These are phyloP conservation scores for Apium graveolens DNA, from an alignment of 129 eudicot species.

Conservation along the genomic window DNA sequence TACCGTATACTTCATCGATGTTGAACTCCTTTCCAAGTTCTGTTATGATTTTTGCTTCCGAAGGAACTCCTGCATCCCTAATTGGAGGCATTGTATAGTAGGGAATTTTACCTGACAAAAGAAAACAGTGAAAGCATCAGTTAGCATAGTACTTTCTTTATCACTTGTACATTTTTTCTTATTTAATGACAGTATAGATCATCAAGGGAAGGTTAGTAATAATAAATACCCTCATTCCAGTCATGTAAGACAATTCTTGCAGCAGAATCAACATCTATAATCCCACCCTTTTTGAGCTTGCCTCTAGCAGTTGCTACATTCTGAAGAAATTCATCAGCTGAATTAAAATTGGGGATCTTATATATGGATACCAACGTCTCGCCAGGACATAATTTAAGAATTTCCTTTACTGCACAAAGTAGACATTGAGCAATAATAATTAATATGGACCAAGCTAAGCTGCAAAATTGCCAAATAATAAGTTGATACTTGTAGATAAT, in stretches of 20 bases:
- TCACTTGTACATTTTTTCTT: background rate
- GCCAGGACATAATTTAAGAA: constrained; percentile 81
- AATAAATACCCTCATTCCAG: constrained; percentile 81
- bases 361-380: constrained; percentile 54
- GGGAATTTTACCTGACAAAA: constrained; percentile 77
- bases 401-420: constrained; percentile 72
- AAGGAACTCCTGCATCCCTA: constrained; percentile 53
- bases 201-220: background rate
- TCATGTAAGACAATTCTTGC: constrained; percentile 94
- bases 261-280: constrained; percentile 83
- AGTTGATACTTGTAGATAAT: background rate
- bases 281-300: constrained; percentile 89
- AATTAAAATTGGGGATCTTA: constrained; percentile 67
- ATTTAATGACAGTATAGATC: background rate
- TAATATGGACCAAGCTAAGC: background rate
- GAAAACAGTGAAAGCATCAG: background rate
- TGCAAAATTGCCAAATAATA: background rate
- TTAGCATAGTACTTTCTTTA: background rate
- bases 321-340: constrained; percentile 83
- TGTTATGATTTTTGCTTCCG: constrained; percentile 71
- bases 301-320: constrained; percentile 90
- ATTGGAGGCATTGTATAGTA: constrained; percentile 93
- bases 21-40: constrained; percentile 89
- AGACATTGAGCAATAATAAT: background rate
- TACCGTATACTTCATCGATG: constrained; percentile 78